Evolutionary conservation across 139 green algal species (phyloP).

Genomic region (Astrephomene gubernaculifera): DNA sequence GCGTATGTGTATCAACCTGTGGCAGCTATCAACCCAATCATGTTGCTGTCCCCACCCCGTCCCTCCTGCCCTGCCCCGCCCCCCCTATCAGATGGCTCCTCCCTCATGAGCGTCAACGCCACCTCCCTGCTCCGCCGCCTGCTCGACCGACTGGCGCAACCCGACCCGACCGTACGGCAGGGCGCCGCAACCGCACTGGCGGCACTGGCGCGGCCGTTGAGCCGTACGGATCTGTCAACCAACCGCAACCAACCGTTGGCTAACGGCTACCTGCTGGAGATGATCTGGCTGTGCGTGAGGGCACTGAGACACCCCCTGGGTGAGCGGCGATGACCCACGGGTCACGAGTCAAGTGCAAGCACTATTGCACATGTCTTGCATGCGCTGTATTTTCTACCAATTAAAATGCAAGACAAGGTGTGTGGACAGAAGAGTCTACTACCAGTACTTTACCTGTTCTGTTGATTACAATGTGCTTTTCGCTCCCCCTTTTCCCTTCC

Average conservation of each 20-base stretch:
- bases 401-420: too few species aligned
- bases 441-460: too few species aligned
- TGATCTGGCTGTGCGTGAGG: not conserved
- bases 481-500: too few species aligned
- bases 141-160: slow-evolving; percentile 33
- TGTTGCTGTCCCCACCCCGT: not conserved
- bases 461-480: too few species aligned
- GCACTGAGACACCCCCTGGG: slow-evolving; percentile 25
- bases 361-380: too few species aligned
- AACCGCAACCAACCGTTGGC: not conserved
- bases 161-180: slow-evolving; percentile 7
- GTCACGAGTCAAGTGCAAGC: too few species aligned
- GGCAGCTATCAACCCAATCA: not conserved
- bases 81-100: not conserved
- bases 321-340: too few species aligned
- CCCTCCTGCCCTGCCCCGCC: not conserved
- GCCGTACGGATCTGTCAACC: not conserved
- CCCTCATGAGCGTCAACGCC: slow-evolving; percentile 17
- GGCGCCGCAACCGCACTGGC: slow-evolving; percentile 29
- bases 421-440: too few species aligned
- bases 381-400: too few species aligned
- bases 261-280: slow-evolving; percentile 26
- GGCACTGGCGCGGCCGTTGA: slow-evolving; percentile 36
- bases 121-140: slow-evolving; percentile 27
- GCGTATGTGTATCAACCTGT: not conserved